Percentiles rank a stretch among this genome's conserved stretches.
phyloP scores from a whole-genome alignment of 2,329 filamentous ascomycete genomes.

The Claviceps fusiformis region DNA sequence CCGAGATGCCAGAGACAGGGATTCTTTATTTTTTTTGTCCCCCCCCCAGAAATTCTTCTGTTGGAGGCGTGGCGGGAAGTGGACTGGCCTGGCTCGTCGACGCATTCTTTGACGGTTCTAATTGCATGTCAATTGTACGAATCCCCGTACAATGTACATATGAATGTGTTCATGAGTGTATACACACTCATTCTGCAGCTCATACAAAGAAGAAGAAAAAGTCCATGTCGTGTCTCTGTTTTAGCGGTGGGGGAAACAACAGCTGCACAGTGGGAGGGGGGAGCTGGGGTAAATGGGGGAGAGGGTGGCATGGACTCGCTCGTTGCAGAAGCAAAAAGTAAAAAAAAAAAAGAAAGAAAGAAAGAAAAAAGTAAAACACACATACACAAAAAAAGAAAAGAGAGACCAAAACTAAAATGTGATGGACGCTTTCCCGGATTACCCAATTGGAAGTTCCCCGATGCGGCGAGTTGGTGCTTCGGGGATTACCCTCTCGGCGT shows the following conservation, averaged over 20 bases:
- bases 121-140: too few species aligned
- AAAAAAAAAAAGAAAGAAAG: neutral
- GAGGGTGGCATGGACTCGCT: too few species aligned
- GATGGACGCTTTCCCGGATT: neutral
- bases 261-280: neutral
- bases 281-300: too few species aligned
- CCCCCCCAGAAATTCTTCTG: too few species aligned
- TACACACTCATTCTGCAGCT: too few species aligned
- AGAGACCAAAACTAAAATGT: neutral
- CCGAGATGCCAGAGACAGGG: too few species aligned
- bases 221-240: neutral
- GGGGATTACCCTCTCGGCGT: neutral
- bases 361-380: neutral
- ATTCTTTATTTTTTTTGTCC: too few species aligned
- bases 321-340: neutral
- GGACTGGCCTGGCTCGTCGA: too few species aligned
- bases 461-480: neutral
- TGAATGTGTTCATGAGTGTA: too few species aligned
- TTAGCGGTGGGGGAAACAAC: neutral
- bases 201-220: neutral
- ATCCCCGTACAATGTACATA: too few species aligned
- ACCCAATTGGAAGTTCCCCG: neutral
- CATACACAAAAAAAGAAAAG: neutral
- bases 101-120: too few species aligned
- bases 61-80: too few species aligned